Conservation (phyloP, 176 grass and related monocot species). For the Leersia perrieri region DNA sequence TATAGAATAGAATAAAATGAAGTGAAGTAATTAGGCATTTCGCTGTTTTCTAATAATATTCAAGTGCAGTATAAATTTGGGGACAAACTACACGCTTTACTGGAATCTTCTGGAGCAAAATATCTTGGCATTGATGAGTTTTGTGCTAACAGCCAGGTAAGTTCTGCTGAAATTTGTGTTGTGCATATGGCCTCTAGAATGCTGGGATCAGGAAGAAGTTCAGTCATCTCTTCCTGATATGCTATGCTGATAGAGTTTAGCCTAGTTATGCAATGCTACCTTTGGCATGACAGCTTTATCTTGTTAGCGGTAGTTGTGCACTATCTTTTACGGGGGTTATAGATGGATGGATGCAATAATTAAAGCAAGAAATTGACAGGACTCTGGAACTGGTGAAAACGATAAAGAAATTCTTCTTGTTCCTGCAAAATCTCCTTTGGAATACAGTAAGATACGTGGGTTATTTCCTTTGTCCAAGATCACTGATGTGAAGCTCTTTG, state of each 20-base stretch:
- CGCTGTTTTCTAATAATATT: conserved; percentile 19
- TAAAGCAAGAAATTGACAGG: conserved; percentile 45
- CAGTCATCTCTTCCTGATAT: background rate
- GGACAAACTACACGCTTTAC: conserved; percentile 60
- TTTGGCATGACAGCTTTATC: background rate
- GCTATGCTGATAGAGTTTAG: background rate
- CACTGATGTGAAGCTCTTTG: conserved; percentile 78
- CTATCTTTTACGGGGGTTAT: conserved; percentile 45
- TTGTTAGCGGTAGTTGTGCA: background rate
- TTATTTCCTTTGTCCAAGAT: conserved; percentile 77
- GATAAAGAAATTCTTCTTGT: conserved; percentile 77
- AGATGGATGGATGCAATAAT: conserved; percentile 31
- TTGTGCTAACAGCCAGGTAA: conserved; percentile 85
- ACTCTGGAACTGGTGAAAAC: conserved; percentile 56
- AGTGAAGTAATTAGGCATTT: background rate
- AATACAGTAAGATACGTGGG: conserved; percentile 62
- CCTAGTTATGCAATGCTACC: background rate
- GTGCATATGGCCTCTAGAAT: background rate
- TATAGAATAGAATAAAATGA: conserved; percentile 1
- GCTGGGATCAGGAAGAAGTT: background rate
- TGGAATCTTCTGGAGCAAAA: conserved; percentile 72
- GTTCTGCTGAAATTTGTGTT: conserved; percentile 17
- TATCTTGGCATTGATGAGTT: conserved; percentile 60
- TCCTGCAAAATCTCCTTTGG: conserved; percentile 61
- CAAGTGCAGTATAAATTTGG: conserved; percentile 83